Percentiles rank a stretch among this genome's conserved stretches.
Conservation (phyloP, 2,329 filamentous ascomycete species). For the Neocucurbitaria cava region DNA sequence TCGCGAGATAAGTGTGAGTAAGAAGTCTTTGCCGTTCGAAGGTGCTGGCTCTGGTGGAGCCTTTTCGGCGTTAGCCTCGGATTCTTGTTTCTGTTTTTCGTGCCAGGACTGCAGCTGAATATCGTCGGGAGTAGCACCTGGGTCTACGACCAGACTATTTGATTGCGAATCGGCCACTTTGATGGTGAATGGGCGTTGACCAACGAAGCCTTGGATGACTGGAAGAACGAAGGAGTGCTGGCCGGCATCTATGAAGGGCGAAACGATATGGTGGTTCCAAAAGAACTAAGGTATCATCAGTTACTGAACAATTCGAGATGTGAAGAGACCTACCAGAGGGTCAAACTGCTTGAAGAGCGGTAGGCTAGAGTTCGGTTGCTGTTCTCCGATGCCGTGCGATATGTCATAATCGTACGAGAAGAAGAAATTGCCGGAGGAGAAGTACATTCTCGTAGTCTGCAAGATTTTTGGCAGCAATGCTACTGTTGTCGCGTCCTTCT, state of each 20-base stretch:
- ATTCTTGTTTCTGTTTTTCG: constrained; percentile 37
- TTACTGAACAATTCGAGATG: neutral
- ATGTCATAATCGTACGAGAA: constrained; percentile 96
- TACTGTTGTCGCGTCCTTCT: constrained; percentile 41
- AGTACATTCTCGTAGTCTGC: constrained; percentile 82
- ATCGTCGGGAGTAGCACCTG: constrained; percentile 42
- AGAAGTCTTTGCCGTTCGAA: constrained; percentile 60
- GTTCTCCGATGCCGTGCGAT: constrained; percentile 67
- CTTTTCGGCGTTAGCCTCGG: constrained; percentile 21
- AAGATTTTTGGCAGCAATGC: constrained; percentile 80
- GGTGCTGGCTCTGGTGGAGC: constrained; percentile 13
- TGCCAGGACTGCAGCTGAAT: constrained; percentile 43
- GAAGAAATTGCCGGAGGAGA: constrained; percentile 84
- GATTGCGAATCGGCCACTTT: constrained; percentile 56
- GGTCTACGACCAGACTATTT: constrained; percentile 44
- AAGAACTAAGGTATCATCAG: constrained; percentile 67
- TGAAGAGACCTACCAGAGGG: constrained; percentile 58
- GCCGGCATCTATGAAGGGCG: constrained; percentile 76
- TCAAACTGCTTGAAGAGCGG: constrained; percentile 78
- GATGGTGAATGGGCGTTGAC: constrained; percentile 80
- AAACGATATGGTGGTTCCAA: constrained; percentile 83
- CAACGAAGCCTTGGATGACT: constrained; percentile 92
- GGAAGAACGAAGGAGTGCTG: constrained; percentile 77
- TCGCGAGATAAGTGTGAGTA: constrained; percentile 91
- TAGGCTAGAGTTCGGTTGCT: constrained; percentile 54